Evolutionary conservation across 2,329 filamentous ascomycete species (phyloP).

Genomic region (Hypomyces rosellus): DNA sequence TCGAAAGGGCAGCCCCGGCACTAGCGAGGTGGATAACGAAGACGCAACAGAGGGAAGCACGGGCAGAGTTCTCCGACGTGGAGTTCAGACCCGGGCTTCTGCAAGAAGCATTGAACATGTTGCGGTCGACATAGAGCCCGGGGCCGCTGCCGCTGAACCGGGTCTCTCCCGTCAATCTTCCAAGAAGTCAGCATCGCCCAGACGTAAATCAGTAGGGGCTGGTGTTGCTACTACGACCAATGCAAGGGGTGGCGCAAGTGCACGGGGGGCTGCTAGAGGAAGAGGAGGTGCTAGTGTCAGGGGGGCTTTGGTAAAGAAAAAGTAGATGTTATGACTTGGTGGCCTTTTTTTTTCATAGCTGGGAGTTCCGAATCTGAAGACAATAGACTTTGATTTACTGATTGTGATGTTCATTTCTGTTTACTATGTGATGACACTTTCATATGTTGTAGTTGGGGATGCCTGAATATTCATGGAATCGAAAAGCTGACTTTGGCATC

Average conservation of each 20-base stretch:
- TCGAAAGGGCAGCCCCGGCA: conserved; percentile 25
- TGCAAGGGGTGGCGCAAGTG: conserved; percentile 19
- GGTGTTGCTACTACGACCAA: too few relatives aligned
- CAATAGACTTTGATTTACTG: too few relatives aligned
- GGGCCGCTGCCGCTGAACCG: conserved; percentile 24
- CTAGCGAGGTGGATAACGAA: conserved; percentile 26
- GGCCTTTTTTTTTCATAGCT: too few relatives aligned
- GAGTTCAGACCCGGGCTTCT: conserved; percentile 29
- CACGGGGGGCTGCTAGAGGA: conserved; percentile 30
- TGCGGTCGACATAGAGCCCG: neutral
- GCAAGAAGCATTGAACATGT: conserved; percentile 2
- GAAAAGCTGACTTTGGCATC: too few relatives aligned
- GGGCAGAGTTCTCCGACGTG: conserved; percentile 33
- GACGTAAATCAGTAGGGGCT: too few relatives aligned
- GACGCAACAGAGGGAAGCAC: conserved; percentile 15
- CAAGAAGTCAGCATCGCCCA: too few relatives aligned
- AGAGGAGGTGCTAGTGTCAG: conserved; percentile 4
- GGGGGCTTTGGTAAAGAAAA: conserved; percentile 19
- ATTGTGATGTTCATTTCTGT: too few relatives aligned
- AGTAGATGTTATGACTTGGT: conserved; percentile 9
- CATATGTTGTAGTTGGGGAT: too few relatives aligned
- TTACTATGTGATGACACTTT: too few relatives aligned
- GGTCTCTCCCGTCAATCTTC: too few relatives aligned
- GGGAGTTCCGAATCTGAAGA: too few relatives aligned
- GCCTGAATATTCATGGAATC: too few relatives aligned